Evolutionary conservation across 2,329 filamentous ascomycete species (phyloP), one percentile per base, ranked within the genome.

Genomic region (Claviceps quebecensis): DNA sequence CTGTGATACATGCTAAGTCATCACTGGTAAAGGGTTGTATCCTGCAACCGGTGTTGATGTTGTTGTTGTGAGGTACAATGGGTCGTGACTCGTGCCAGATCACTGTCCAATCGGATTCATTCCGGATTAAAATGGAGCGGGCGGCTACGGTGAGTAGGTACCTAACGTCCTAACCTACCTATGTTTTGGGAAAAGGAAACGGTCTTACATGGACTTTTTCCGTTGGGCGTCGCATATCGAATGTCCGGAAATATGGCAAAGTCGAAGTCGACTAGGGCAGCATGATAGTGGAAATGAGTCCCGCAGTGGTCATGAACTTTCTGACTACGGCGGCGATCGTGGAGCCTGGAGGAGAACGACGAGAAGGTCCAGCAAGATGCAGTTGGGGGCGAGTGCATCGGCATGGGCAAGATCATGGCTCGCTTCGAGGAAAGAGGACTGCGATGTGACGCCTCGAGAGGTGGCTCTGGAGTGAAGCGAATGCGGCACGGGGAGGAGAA

Each of bases 181-280:
- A 23, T 23, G 23, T 23, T 23, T 7, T 26, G 26, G 7, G 26
- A 7, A 26, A 26, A 7, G 26, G 26, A 26, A 26, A 26, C 26
- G 26, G 26, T 26, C 26, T 26, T 23, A 8, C 26, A 8, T 34
- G 29, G 29, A 11, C 29, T 11, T 34, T 34, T 11, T 34, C 29
- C 4, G 29, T 34, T 11, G 9, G 4, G 29, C 9, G 29, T 34
- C 29, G 80, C 43, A 75, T 75, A 58, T 69, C 83, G 49, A 71
- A 76, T 51, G 75, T 84, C 45, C 75, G 78, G 54, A 74, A 76
- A 61, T 83, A 78, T 8, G 80, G 80, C 55, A 77, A 75, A 53
- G 75, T 80, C 2, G 77, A 82, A 63, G 66, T 84, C 34, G 74
- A 75, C 63, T 84, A 79, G 78, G 80, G 80, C 48, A 79, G 80